These are phyloP conservation scores for Paramecium pentaurelia DNA, from an alignment of 73 alveolate species.

Conservation along the genomic window DNA sequence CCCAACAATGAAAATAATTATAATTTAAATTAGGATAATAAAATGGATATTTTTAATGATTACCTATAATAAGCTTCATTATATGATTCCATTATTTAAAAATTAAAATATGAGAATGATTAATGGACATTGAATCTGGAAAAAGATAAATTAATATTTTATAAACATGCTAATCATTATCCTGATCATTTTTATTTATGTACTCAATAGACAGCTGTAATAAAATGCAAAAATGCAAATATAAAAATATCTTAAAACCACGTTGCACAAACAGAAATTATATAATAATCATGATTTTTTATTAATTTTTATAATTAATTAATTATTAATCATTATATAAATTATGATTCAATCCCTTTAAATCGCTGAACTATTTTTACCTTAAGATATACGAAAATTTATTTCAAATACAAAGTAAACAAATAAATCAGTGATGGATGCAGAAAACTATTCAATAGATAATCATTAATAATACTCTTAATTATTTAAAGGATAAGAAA, in stretches of 20 bases:
- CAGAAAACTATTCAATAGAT: background rate
- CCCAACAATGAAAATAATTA: background rate
- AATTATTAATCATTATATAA: no score
- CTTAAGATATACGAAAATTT: background rate
- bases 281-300: background rate
- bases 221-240: background rate
- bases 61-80: background rate
- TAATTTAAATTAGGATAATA: background rate
- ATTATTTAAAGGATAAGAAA: background rate
- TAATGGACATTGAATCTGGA: background rate
- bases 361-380: background rate
- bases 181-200: background rate
- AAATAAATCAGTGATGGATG: background rate
- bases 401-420: background rate
- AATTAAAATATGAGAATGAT: background rate
- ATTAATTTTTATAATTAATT: no score
- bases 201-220: background rate
- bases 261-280: no score
- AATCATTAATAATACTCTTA: background rate
- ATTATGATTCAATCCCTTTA: no score
- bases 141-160: no score
- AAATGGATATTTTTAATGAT: no score
- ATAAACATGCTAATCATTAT: background rate
- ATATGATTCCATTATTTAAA: background rate
- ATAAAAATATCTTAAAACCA: background rate